These are phyloP conservation scores for Daldinia grandis DNA, from an alignment of 495 filamentous ascomycete species.

Conservation along the genomic window DNA sequence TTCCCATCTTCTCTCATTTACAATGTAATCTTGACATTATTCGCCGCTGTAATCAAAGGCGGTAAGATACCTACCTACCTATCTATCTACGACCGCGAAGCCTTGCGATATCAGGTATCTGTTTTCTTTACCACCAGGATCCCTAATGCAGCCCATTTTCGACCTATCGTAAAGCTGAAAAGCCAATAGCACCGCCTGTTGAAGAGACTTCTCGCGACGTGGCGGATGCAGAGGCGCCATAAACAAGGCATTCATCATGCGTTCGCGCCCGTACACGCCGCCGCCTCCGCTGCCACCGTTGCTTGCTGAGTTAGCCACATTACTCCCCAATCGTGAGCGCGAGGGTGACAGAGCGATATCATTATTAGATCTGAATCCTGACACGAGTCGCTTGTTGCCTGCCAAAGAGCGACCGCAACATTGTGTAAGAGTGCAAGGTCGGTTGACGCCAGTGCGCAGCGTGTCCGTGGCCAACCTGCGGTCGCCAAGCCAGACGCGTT, in stretches of 20 bases:
- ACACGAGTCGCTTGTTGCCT: constrained; percentile 51
- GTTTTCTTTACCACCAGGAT: neutral
- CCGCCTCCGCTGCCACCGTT: constrained; percentile 50
- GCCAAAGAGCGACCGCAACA: constrained; percentile 40
- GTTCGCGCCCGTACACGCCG: constrained; percentile 49
- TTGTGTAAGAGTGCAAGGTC: constrained; percentile 50
- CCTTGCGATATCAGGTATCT: neutral
- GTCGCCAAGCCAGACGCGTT: constrained; percentile 4
- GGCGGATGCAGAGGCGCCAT: neutral
- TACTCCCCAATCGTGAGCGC: constrained; percentile 59
- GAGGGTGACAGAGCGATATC: constrained; percentile 45
- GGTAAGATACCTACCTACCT: neutral
- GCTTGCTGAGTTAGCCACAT: constrained; percentile 54
- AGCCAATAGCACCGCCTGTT: neutral
- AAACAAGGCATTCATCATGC: constrained; percentile 39
- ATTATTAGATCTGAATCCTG: constrained; percentile 54
- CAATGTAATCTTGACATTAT: constrained; percentile 3
- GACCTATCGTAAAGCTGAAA: neutral
- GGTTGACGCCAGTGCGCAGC: constrained; percentile 47
- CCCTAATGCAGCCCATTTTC: neutral
- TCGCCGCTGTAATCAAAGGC: constrained; percentile 2
- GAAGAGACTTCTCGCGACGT: neutral
- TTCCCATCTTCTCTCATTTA: neutral
- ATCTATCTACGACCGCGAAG: neutral
- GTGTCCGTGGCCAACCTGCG: constrained; percentile 42